phyloP scores from a whole-genome alignment of 192 early-diverging fungal genomes.

The Podila verticillata region DNA sequence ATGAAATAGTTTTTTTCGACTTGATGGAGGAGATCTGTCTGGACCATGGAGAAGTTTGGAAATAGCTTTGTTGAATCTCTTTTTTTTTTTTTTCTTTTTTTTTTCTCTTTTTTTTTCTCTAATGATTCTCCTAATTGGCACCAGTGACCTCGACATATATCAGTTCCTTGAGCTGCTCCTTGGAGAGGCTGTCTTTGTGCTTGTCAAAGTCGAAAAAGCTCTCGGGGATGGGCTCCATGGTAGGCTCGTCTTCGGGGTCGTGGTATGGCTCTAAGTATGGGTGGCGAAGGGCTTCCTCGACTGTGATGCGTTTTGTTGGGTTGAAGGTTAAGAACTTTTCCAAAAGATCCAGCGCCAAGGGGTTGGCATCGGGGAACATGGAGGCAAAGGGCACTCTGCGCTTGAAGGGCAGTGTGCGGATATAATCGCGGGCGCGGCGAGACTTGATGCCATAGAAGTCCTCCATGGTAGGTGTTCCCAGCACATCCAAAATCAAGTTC shows the following conservation, averaged over 20 bases:
- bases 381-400: conserved; percentile 81
- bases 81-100: no score
- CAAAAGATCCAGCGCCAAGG: conserved; percentile 89
- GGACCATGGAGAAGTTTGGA: no score
- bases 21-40: no score
- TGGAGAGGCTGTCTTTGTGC: conserved; percentile 82
- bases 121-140: conserved; percentile 11
- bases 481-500: conserved; percentile 92
- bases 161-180: conserved; percentile 77
- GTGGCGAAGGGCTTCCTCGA: conserved; percentile 90
- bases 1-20: no score
- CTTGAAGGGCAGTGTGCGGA: conserved; percentile 89
- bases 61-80: no score
- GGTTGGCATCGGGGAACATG: conserved; percentile 90
- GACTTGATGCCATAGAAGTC: conserved; percentile 85
- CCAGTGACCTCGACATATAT: conserved; percentile 50
- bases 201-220: conserved; percentile 90
- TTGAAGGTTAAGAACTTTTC: conserved; percentile 88
- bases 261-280: conserved; percentile 87
- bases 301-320: conserved; percentile 88
- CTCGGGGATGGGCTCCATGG: conserved; percentile 74
- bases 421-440: conserved; percentile 88
- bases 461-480: conserved; percentile 96
- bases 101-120: no score
- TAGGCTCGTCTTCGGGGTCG: conserved; percentile 80